Conservation (phyloP, 306 rosid genomes). For the Crataegus laevigata region DNA sequence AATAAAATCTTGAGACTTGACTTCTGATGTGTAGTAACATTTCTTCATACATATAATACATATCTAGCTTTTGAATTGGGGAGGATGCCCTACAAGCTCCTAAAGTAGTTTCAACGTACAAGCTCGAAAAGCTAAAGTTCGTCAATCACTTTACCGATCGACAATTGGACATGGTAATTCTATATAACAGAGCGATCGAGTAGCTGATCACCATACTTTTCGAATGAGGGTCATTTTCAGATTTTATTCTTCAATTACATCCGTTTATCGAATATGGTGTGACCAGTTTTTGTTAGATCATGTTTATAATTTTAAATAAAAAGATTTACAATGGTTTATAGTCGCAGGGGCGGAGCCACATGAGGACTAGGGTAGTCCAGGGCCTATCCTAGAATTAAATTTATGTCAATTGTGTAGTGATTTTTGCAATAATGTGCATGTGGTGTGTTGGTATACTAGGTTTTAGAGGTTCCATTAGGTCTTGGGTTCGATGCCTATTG, state of each 20-base stretch:
- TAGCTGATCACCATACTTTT: neutral
- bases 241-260: too few relatives aligned
- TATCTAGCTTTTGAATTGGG: constrained; percentile 1
- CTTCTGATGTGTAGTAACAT: neutral
- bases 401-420: too few relatives aligned
- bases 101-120: neutral
- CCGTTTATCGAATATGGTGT: fast-evolving
- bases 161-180: neutral
- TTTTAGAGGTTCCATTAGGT: too few relatives aligned
- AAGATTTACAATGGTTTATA: too few relatives aligned
- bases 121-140: neutral
- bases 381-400: too few relatives aligned
- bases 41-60: neutral
- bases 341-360: too few relatives aligned
- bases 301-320: too few relatives aligned
- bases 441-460: too few relatives aligned
- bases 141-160: neutral
- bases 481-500: too few relatives aligned
- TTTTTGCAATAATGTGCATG: too few relatives aligned
- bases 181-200: neutral
- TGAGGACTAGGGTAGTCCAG: too few relatives aligned
- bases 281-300: fast-evolving
- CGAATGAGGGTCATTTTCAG: neutral
- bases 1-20: constrained; percentile 2
- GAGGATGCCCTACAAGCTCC: neutral